These are phyloP conservation scores for Cornus suecica DNA, from an alignment of 148 eudicot species.

Conservation along the genomic window DNA sequence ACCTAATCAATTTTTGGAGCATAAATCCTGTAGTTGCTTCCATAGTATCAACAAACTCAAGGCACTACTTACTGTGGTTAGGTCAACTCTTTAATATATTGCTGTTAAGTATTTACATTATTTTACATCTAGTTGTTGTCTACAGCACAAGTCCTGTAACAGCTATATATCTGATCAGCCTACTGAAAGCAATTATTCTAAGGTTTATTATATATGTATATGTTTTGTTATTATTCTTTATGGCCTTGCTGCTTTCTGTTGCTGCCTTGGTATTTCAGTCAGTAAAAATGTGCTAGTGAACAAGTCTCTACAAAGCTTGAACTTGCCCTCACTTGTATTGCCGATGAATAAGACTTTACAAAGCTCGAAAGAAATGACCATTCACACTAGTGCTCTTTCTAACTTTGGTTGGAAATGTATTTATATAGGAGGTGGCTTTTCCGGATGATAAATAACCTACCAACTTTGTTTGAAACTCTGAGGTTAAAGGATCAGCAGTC, in stretches of 20 bases:
- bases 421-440: slow-evolving; percentile 74
- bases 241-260: neutral
- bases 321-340: no score
- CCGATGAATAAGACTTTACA: no score
- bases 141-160: neutral
- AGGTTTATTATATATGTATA: no score
- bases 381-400: slow-evolving; percentile 5
- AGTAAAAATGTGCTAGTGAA: no score
- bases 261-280: neutral
- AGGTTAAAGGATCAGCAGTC: slow-evolving; percentile 40
- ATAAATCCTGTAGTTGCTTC: neutral
- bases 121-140: neutral
- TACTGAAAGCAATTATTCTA: no score
- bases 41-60: neutral
- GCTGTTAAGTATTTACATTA: neutral
- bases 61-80: neutral
- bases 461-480: slow-evolving; percentile 74
- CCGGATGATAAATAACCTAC: slow-evolving; percentile 77
- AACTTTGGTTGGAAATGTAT: slow-evolving; percentile 14
- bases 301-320: neutral
- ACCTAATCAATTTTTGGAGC: no score
- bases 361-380: no score
- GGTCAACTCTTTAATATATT: no score
- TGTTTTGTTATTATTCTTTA: no score
- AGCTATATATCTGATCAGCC: no score